Evolutionary conservation across 306 rosid genomes (phyloP).

Genomic region (Vigna trinervia): DNA sequence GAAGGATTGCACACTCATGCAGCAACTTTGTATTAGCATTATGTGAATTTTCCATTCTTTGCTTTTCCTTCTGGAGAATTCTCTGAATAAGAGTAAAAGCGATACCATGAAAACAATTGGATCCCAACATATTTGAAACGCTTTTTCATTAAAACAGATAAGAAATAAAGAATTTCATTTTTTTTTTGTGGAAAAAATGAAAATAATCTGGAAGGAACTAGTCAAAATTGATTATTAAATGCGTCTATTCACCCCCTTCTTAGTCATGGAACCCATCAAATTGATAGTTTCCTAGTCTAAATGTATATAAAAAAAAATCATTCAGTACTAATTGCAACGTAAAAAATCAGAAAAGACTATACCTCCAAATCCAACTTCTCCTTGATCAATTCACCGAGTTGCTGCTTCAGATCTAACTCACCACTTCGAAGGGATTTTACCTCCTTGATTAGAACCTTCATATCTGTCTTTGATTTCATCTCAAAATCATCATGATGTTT

Average conservation of each 20-base stretch:
- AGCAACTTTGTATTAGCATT: slow-evolving; percentile 73
- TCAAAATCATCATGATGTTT: slow-evolving; percentile 74
- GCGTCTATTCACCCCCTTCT: not conserved
- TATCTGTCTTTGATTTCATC: slow-evolving; percentile 84
- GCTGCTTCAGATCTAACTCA: slow-evolving; percentile 81
- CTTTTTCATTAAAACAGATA: not conserved
- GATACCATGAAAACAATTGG: slow-evolving; percentile 39
- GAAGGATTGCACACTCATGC: slow-evolving; percentile 87
- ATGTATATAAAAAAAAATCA: not conserved
- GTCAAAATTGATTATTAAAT: not conserved
- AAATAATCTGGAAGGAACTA: not conserved
- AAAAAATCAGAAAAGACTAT: slow-evolving; percentile 45
- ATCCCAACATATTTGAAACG: not conserved
- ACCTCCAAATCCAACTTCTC: slow-evolving; percentile 91
- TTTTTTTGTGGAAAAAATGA: not conserved
- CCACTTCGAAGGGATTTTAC: slow-evolving; percentile 85
- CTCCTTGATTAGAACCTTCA: slow-evolving; percentile 81
- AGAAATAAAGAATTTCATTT: not conserved
- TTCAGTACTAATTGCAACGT: slow-evolving; percentile 35
- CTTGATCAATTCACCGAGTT: slow-evolving; percentile 70
- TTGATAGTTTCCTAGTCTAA: slow-evolving; percentile 33
- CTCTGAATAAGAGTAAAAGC: slow-evolving; percentile 56
- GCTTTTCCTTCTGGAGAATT: slow-evolving; percentile 72
- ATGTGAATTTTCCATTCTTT: slow-evolving; percentile 61
- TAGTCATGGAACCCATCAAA: slow-evolving; percentile 13